Evolutionary conservation across 2,329 filamentous ascomycete species (phyloP).

Genomic region (Pezicula neosporulosa): DNA sequence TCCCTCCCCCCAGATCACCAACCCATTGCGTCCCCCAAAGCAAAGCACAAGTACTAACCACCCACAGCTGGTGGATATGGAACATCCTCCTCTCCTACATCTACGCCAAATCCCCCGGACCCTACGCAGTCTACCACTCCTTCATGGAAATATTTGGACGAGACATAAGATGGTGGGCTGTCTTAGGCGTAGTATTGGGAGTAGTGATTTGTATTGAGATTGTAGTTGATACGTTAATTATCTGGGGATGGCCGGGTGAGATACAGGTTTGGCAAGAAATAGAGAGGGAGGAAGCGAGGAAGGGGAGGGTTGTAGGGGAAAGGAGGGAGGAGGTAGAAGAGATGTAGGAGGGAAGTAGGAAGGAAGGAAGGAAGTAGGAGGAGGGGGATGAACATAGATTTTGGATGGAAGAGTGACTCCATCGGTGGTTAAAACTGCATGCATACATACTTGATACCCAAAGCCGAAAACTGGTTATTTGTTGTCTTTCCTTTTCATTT

Average conservation of each 20-base stretch:
- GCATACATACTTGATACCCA: too few relatives aligned
- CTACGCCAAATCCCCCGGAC: constrained; percentile 45
- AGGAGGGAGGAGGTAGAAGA: constrained; percentile 74
- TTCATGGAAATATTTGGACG: constrained; percentile 70
- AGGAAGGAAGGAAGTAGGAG: too few relatives aligned
- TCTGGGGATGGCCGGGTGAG: constrained; percentile 70
- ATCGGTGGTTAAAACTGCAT: too few relatives aligned
- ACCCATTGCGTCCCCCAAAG: too few relatives aligned
- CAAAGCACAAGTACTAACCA: too few relatives aligned
- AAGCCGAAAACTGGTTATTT: too few relatives aligned
- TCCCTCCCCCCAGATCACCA: too few relatives aligned
- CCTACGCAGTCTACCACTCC: constrained; percentile 66
- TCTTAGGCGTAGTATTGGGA: constrained; percentile 59
- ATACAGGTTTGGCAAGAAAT: constrained; percentile 79
- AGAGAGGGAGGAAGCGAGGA: constrained; percentile 39
- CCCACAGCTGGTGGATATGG: constrained; percentile 79
- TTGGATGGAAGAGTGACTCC: too few relatives aligned
- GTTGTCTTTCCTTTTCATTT: too few relatives aligned
- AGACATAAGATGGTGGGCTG: constrained; percentile 72
- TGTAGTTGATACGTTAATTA: constrained; percentile 57
- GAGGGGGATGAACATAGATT: too few relatives aligned
- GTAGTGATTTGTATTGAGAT: constrained; percentile 68
- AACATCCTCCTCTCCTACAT: constrained; percentile 66
- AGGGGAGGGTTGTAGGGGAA: too few relatives aligned
- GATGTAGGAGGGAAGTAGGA: neutral